Evolutionary conservation across 192 early-diverging fungal genomes (phyloP).

Genomic region (Rhizophagus prolifer): DNA sequence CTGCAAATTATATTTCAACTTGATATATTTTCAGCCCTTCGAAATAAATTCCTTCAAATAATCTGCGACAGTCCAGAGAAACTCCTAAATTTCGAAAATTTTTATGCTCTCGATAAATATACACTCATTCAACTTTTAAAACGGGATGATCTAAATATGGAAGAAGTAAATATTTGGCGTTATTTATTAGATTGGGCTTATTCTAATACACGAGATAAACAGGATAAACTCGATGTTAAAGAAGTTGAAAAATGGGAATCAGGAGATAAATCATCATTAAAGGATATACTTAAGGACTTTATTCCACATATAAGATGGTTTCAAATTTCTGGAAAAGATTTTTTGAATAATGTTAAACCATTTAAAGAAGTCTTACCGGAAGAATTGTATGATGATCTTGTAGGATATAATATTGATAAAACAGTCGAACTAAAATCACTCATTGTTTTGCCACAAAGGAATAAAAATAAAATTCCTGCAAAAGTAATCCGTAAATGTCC

Average conservation of each 20-base stretch:
- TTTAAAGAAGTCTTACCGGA: neutral
- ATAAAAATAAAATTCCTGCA: no score
- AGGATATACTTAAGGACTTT: neutral
- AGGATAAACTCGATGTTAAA: neutral
- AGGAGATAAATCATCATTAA: neutral
- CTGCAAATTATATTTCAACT: neutral
- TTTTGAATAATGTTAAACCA: neutral
- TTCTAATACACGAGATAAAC: neutral
- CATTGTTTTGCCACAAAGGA: neutral
- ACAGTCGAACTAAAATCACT: neutral
- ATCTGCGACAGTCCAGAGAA: neutral
- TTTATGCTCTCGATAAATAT: neutral
- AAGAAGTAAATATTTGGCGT: neutral
- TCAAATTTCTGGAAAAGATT: slow-evolving; percentile 3
- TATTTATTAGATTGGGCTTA: neutral
- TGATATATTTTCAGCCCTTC: neutral
- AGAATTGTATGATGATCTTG: neutral
- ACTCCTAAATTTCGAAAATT: neutral
- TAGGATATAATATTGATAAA: neutral
- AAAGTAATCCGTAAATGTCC: no score
- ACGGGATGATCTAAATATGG: neutral
- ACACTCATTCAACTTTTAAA: neutral
- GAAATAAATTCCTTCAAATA: neutral
- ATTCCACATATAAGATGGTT: slow-evolving; percentile 11
- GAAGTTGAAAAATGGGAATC: neutral